A percentile compares a stretch with the other conserved stretches of the same genome.
These are phyloP conservation scores for Skeletonema costatum DNA, from an alignment of 108 stramenopile genomes.

Conservation along the genomic window DNA sequence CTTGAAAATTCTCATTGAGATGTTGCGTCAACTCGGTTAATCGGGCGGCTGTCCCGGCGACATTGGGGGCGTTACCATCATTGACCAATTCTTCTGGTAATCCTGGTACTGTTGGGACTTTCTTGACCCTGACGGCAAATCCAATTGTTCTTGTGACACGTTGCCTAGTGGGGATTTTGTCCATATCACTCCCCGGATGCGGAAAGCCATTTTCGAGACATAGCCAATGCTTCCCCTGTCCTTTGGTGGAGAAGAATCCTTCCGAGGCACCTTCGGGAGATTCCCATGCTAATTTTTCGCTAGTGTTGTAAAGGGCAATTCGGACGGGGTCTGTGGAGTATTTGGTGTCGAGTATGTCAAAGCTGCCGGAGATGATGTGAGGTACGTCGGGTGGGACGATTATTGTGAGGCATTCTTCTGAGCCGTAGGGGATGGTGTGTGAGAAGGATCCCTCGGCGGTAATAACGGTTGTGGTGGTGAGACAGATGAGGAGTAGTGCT, in stretches of 20 bases:
- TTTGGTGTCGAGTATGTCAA: slow-evolving; percentile 38
- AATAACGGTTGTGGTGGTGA: slow-evolving; percentile 6
- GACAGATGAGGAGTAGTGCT: background rate
- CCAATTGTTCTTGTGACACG: slow-evolving; percentile 41
- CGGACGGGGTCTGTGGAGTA: slow-evolving; percentile 38
- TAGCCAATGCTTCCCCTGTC: slow-evolving; percentile 31
- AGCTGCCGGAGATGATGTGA: slow-evolving; percentile 39
- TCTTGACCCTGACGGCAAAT: slow-evolving; percentile 40
- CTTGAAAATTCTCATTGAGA: slow-evolving; percentile 40
- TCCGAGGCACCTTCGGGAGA: slow-evolving; percentile 17
- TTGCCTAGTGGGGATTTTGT: background rate
- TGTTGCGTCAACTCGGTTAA: slow-evolving; percentile 27
- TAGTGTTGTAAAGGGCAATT: slow-evolving; percentile 30
- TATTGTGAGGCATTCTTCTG: slow-evolving; percentile 43
- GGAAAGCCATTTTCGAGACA: slow-evolving; percentile 47
- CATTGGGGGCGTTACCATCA: slow-evolving; percentile 4
- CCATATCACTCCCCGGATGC: slow-evolving; percentile 8
- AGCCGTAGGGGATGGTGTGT: slow-evolving; percentile 36
- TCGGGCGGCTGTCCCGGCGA: slow-evolving; percentile 19
- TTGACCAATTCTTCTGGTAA: background rate
- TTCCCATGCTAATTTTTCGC: slow-evolving; percentile 34
- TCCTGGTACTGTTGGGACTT: background rate
- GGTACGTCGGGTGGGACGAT: slow-evolving; percentile 29
- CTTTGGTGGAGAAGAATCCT: slow-evolving; percentile 28
- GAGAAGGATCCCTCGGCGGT: slow-evolving; percentile 30